Percentiles rank a stretch among this genome's conserved stretches.
Conservation (phyloP, 345 rosid species). For the Combretum micranthum region DNA sequence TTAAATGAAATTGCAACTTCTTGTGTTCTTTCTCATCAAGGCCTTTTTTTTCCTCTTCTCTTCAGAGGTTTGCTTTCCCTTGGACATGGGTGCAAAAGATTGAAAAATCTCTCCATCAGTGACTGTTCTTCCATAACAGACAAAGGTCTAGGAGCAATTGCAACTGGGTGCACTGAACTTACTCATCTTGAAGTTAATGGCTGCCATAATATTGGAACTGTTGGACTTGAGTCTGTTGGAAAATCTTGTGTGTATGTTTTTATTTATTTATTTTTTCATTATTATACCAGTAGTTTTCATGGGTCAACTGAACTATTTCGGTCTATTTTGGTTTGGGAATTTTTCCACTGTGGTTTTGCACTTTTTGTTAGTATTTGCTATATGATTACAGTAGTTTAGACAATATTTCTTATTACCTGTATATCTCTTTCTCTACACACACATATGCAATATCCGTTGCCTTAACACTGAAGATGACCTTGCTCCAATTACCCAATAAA, state of each 20-base stretch:
- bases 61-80: conserved; percentile 75
- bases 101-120: conserved; percentile 63
- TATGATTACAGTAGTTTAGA: too few relatives aligned
- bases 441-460: too few relatives aligned
- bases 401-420: too few relatives aligned
- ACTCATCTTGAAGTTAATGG: conserved; percentile 86
- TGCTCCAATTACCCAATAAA: too few relatives aligned
- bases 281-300: background rate
- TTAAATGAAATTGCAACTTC: too few relatives aligned
- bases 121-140: conserved; percentile 79
- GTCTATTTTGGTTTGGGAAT: background rate
- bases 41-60: conserved; percentile 7
- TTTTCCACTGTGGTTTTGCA: background rate
- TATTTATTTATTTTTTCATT: conserved; percentile 1
- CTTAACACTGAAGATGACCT: too few relatives aligned
- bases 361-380: too few relatives aligned
- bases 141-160: conserved; percentile 73
- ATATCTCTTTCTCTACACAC: too few relatives aligned
- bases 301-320: too few relatives aligned
- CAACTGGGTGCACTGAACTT: conserved; percentile 69
- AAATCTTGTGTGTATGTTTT: conserved; percentile 61
- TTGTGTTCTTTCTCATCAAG: too few relatives aligned
- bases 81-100: conserved; percentile 73
- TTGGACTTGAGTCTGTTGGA: conserved; percentile 77
- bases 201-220: conserved; percentile 80